Evolutionary conservation across 345 rosid species (phyloP), one percentile per base, ranked within the genome.

Genomic region (Hibiscus mutabilis): DNA sequence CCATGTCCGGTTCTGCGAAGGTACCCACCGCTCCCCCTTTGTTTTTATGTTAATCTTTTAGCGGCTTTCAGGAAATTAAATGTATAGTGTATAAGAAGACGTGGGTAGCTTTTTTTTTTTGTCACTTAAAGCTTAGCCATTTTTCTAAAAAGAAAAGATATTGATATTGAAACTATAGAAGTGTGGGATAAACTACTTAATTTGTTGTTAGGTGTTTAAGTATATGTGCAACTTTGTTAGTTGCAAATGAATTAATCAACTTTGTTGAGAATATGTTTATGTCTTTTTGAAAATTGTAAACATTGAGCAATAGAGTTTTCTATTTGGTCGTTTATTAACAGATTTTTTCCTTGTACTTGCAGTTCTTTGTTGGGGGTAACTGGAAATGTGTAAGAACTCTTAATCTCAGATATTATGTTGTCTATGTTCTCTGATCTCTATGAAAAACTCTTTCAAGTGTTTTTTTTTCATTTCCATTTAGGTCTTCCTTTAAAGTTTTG

Each of bases 321-420:
- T 55, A 5, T 52, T 16, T 58, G n/a, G 14, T 15, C 42, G 12
- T 46, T 35, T 35, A 24, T 63, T 75, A 57, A 79, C 51, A 6
- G 6, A 15, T 35, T 4, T 52, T 59, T 3, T 69, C 69, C 53
- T 68, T 84, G 92, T 77, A 67, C 21, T 82, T 85, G 92, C 96
- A 95, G 99, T 95, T 95, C 79, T 92, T 95, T 80, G 98, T 95
- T 72, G 99, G 99, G 53, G 99, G 99, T 64, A 95, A 95, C 84
- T 95, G 99, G 99, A 95, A 95, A 69, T 95, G 99, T 82, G 99
- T 95, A 89, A 87, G 99, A 78, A 35, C 60, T 59, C 47, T 16
- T 42, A n/a, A 44, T 56, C 73, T 11, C 8, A 6, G 31, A 52
- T 21, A 21, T 42, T 64, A 18, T 64, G 52, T 15, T 64, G 52